Percentiles rank a stretch among this genome's conserved stretches.
These are phyloP conservation scores for Pezicula radicicola DNA, from an alignment of 2,329 filamentous ascomycete species.

Conservation along the genomic window DNA sequence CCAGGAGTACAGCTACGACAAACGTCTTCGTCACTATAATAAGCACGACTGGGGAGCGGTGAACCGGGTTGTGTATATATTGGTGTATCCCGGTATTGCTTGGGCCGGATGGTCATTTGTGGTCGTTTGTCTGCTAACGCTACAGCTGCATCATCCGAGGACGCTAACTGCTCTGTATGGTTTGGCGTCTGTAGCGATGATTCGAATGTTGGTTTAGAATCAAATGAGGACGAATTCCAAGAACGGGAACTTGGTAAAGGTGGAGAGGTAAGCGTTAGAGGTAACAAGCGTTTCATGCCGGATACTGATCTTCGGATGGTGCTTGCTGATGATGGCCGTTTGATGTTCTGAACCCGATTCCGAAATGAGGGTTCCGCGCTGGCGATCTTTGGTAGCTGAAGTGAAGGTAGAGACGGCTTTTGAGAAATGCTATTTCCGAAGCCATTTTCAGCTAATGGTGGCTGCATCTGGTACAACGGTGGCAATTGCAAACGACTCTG, in stretches of 20 bases:
- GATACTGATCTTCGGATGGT: conserved; percentile 17
- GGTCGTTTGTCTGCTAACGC: conserved; percentile 2
- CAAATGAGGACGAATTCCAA: conserved; percentile 6
- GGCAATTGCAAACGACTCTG: not conserved
- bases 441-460: not conserved
- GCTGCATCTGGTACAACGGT: not conserved
- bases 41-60: conserved; percentile 12
- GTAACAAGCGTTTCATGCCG: conserved; percentile 22
- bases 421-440: not conserved
- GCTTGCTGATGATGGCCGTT: not conserved
- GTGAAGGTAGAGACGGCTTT: not conserved
- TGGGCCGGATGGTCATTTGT: conserved; percentile 5
- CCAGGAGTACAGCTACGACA: conserved; percentile 8
- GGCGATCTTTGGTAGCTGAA: not conserved
- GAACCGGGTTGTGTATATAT: conserved; percentile 19
- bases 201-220: conserved; percentile 11
- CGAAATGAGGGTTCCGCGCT: not conserved
- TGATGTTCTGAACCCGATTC: not conserved
- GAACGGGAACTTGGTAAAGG: conserved; percentile 5
- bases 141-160: not conserved
- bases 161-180: not conserved
- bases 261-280: conserved; percentile 18
- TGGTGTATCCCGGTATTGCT: conserved; percentile 20
- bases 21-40: conserved; percentile 9
- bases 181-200: not conserved